These are phyloP conservation scores for Thelephora terrestris DNA, from an alignment of 1,284 basidiomycete species.

Conservation along the genomic window DNA sequence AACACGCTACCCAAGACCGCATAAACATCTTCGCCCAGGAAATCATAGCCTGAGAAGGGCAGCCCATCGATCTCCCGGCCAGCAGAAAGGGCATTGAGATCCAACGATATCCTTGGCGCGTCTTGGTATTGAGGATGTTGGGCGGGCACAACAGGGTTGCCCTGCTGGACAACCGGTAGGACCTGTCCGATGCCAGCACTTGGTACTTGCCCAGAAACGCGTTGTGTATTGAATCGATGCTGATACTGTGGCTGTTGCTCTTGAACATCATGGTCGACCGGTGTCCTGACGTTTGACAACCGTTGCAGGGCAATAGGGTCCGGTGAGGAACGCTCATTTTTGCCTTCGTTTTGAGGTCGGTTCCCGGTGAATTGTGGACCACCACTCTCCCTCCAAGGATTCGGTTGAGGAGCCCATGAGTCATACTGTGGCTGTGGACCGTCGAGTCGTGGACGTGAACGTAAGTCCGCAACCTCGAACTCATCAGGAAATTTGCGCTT, in stretches of 20 bases:
- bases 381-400: background rate
- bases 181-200: too few species aligned
- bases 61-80: conserved; percentile 10
- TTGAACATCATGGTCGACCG: conserved; percentile 2
- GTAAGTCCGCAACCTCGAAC: background rate
- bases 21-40: conserved; percentile 11
- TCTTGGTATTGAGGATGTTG: background rate
- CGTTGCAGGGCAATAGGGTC: conserved; percentile 4
- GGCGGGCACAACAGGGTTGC: background rate
- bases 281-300: conserved; percentile 9
- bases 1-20: conserved; percentile 11
- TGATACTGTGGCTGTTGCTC: background rate
- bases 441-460: background rate
- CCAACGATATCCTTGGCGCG: conserved; percentile 10
- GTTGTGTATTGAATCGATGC: too few species aligned
- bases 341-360: background rate
- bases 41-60: conserved; percentile 13
- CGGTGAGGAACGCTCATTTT: background rate
- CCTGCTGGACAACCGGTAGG: too few species aligned
- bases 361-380: background rate
- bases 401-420: background rate
- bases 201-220: too few species aligned
- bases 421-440: background rate
- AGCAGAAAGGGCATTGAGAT: conserved; percentile 8
- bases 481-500: background rate